Evolutionary conservation across 177 flowering plant genomes (phyloP), one percentile per base, ranked within the genome.

Genomic region (Vitis hybrid): DNA sequence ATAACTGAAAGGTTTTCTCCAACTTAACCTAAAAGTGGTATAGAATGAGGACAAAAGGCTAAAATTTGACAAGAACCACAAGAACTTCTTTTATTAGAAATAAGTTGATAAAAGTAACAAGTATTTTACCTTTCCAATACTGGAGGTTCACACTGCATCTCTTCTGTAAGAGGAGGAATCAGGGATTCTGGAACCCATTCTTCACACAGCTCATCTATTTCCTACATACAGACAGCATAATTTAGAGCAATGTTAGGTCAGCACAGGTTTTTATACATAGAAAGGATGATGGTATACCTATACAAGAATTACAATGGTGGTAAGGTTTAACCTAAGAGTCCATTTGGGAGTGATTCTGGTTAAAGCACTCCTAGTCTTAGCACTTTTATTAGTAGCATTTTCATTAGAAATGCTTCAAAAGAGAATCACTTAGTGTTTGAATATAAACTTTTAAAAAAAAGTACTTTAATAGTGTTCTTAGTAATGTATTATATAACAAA

Each of bases 161-260:
- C 94, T 71, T 90, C 88, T 59, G 86, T 80, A 45, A 89, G 67
- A 48, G 85, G 76, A 69, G 97, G 94, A 77, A 90, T 90, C 70
- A 94, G 89, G 66, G 97, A 67, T 78, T 94, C 98, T 45, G 98
- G 98, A 60, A 80, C 86, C 99, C 99, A 95, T 69, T 95, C 99
- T 73, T 88, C 97, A 85, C 99, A 95, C 29, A 95, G 86, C 69
- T 93, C 94, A 74, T 93, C 98, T 61, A 93, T 86, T 86, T 95
- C 99, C 99, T 95, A 76, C 71, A 77, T 61, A 62, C 29, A 71
- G 26, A 29, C 60, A 58, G 51, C 8, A 67, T 15, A 56, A 39
- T 53, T 65, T 51, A 64, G 60, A 60, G 65, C 31, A 33, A 60
- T 10, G 20, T 57, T 56, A 29, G 51, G n/a, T 12, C 3, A 26